Percentiles rank a stretch among this genome's conserved stretches.
Conservation (phyloP, 768 basidiomycete genomes). For the Mycena galericulata region DNA sequence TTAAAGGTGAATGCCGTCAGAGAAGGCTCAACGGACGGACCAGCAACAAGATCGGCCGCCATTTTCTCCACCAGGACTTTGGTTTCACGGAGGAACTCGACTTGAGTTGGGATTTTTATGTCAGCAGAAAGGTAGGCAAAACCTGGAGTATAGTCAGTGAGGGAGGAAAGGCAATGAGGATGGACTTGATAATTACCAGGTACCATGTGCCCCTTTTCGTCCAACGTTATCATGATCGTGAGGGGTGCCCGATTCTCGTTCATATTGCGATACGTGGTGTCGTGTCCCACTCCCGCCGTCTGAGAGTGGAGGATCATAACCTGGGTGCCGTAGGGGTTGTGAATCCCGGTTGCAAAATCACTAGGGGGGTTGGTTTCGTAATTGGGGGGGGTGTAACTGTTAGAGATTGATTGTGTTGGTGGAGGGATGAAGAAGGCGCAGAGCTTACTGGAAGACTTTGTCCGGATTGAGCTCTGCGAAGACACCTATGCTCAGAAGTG, state of each 20-base stretch:
- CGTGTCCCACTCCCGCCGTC: conserved; percentile 22
- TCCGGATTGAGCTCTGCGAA: conserved; percentile 7
- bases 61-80: conserved; percentile 16
- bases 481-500: not conserved
- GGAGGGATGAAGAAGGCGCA: no score
- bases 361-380: conserved; percentile 19
- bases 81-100: conserved; percentile 2
- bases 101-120: not conserved
- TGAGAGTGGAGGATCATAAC: conserved; percentile 4
- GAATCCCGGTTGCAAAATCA: conserved; percentile 16
- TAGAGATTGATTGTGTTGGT: no score
- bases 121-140: conserved; percentile 17
- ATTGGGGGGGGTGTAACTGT: no score
- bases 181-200: conserved; percentile 27
- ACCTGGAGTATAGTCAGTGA: not conserved
- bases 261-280: conserved; percentile 32
- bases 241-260: conserved; percentile 32
- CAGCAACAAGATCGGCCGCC: conserved; percentile 2
- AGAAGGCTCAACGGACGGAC: not conserved
- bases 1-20: not conserved
- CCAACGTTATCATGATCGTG: conserved; percentile 28
- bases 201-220: conserved; percentile 22
- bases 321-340: conserved; percentile 8
- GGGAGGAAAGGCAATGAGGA: not conserved
- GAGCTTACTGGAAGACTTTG: conserved; percentile 1